A percentile compares a stretch with the other conserved stretches of the same genome.
Conservation (phyloP, 2,329 filamentous ascomycete species). For the Aspergillus viridinutans region DNA sequence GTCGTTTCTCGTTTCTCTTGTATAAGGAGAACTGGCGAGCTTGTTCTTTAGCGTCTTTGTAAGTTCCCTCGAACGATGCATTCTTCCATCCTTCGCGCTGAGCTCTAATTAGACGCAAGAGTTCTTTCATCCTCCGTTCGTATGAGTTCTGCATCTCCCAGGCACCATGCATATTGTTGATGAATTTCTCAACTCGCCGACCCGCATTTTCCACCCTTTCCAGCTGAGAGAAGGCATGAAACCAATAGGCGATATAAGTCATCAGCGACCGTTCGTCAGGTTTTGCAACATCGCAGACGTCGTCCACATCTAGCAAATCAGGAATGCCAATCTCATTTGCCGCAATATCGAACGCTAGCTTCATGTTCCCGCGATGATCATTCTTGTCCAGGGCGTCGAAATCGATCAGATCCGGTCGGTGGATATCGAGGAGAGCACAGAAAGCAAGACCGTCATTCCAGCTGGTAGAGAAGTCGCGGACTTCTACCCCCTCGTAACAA, state of each 20-base stretch:
- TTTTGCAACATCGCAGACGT: constrained; percentile 93
- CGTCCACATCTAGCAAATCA: constrained; percentile 90
- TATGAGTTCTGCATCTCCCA: constrained; percentile 99
- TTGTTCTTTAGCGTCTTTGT: constrained; percentile 86
- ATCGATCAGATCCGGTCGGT: constrained; percentile 94
- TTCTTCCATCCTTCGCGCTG: constrained; percentile 74
- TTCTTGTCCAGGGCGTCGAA: constrained; percentile 91
- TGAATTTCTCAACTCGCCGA: constrained; percentile 93
- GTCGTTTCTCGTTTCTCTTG: constrained; percentile 83
- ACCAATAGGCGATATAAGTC: constrained; percentile 99
- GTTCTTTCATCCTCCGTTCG: constrained; percentile 80
- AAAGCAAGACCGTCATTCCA: constrained; percentile 98
- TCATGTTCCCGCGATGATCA: constrained; percentile 96
- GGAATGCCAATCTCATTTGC: constrained; percentile 96
- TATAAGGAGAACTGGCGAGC: constrained; percentile 77
- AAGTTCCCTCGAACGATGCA: constrained; percentile 84
- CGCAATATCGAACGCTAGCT: constrained; percentile 94
- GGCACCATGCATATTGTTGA: constrained; percentile 96
- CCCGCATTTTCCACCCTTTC: constrained; percentile 98
- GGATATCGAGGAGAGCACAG: constrained; percentile 92
- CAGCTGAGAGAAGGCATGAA: constrained; percentile 98
- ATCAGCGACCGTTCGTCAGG: constrained; percentile 95
- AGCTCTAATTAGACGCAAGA: constrained; percentile 68
- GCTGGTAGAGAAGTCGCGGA: constrained; percentile 88
- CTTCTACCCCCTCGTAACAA: constrained; percentile 95